Evolutionary conservation across 2,329 filamentous ascomycete genomes (phyloP).

Genomic region (Fusarium virguliforme): DNA sequence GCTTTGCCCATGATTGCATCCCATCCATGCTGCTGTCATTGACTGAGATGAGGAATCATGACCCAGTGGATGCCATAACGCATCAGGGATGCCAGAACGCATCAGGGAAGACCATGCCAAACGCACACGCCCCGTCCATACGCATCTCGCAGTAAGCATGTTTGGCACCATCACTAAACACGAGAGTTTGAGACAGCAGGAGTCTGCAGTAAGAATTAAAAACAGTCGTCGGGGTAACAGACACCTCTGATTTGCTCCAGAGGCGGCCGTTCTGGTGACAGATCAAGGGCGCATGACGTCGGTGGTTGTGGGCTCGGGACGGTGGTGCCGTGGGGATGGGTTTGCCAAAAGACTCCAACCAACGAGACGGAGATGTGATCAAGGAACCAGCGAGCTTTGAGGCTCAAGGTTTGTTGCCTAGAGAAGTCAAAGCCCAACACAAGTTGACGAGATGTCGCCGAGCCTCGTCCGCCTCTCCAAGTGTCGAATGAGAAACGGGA

Average conservation of each 20-base stretch:
- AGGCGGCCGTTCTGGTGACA: constrained; percentile 18
- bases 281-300: constrained; percentile 41
- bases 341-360: background rate
- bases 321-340: constrained; percentile 25
- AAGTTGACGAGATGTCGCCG: constrained; percentile 19
- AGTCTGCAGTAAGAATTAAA: constrained; percentile 31
- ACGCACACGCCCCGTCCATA: constrained; percentile 23
- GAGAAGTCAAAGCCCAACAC: background rate
- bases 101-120: constrained; percentile 15
- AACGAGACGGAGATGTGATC: constrained; percentile 27
- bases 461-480: constrained; percentile 9
- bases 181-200: constrained; percentile 31
- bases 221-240: constrained; percentile 15
- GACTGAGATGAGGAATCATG: constrained; percentile 21
- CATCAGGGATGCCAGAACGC: constrained; percentile 19
- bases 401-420: background rate
- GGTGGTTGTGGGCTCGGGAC: constrained; percentile 28
- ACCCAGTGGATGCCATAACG: constrained; percentile 8
- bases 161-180: constrained; percentile 27
- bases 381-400: constrained; percentile 15
- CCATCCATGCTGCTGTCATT: constrained; percentile 22
- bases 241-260: constrained; percentile 5
- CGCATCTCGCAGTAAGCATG: constrained; percentile 3
- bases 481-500: constrained; percentile 8
- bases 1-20: constrained; percentile 14